Evolutionary conservation across 495 filamentous ascomycete species (phyloP).

Genomic region (Penicillium simplicissimum): DNA sequence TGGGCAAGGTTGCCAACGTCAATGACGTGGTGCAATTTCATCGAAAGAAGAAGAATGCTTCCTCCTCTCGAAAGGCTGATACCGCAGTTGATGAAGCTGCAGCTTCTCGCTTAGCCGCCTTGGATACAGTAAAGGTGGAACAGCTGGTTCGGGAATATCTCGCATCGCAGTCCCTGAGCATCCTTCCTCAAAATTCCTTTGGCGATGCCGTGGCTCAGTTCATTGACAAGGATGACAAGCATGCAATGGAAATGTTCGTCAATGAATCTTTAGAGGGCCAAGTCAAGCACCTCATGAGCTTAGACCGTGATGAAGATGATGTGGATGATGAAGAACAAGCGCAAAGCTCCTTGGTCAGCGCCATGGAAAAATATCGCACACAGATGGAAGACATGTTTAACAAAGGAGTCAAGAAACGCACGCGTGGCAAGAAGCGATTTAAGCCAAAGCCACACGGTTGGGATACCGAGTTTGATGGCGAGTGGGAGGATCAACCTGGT

Average conservation of each 20-base stretch:
- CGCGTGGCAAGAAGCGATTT: conserved; percentile 58
- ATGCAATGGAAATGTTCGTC: conserved; percentile 89
- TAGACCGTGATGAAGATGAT: conserved; percentile 68
- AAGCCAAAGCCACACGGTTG: conserved; percentile 79
- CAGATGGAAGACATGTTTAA: conserved; percentile 72
- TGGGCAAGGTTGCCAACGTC: conserved; percentile 85
- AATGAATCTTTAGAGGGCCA: conserved; percentile 75
- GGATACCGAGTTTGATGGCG: conserved; percentile 83
- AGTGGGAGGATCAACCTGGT: conserved; percentile 77
- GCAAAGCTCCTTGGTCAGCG: conserved; percentile 57
- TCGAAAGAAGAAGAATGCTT: conserved; percentile 68
- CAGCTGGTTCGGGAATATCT: conserved; percentile 85
- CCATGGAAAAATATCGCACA: conserved; percentile 70
- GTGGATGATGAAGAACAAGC: conserved; percentile 62
- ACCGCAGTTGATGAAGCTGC: conserved; percentile 56
- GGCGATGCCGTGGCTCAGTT: conserved; percentile 92
- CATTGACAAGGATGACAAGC: conserved; percentile 92
- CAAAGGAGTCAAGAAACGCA: conserved; percentile 63
- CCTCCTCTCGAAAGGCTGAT: conserved; percentile 40
- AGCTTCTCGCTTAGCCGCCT: conserved; percentile 56
- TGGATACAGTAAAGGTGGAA: conserved; percentile 83
- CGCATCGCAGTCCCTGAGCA: conserved; percentile 78
- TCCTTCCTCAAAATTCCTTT: conserved; percentile 87
- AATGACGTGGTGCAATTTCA: conserved; percentile 94
- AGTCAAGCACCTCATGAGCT: conserved; percentile 66